Conservation (phyloP, 2,329 filamentous ascomycete genomes). For the Xenoacremonium recifei region DNA sequence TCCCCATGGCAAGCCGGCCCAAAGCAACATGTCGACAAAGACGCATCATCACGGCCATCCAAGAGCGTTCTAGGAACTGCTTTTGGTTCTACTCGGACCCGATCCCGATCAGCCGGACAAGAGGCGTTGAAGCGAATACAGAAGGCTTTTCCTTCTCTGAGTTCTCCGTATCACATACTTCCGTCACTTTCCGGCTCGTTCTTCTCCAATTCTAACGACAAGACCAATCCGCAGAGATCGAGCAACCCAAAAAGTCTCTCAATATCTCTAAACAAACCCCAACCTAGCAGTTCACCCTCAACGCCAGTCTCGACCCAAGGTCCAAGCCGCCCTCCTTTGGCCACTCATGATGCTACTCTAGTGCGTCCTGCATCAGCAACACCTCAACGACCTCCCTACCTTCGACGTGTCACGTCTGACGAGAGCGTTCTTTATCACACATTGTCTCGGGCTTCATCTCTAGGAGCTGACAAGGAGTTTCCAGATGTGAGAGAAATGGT, state of each 20-base stretch:
- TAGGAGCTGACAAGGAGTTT: constrained; percentile 82
- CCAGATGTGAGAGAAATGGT: constrained; percentile 79
- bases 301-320: constrained; percentile 4
- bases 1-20: constrained; percentile 30
- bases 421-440: constrained; percentile 76
- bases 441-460: constrained; percentile 74
- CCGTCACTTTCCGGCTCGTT: constrained; percentile 44
- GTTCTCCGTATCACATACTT: constrained; percentile 29
- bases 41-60: constrained; percentile 21
- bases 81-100: constrained; percentile 45
- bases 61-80: constrained; percentile 41
- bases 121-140: constrained; percentile 58
- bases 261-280: constrained; percentile 5
- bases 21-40: constrained; percentile 16
- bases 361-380: constrained; percentile 10
- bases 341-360: constrained; percentile 8
- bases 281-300: constrained; percentile 5
- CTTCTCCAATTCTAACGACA: constrained; percentile 35
- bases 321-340: constrained; percentile 11
- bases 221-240: constrained; percentile 12
- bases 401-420: constrained; percentile 48
- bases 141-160: constrained; percentile 54
- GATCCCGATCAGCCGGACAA: constrained; percentile 55
- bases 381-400: constrained; percentile 22
- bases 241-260: constrained; percentile 3